A percentile compares a stretch with the other conserved stretches of the same genome.
Conservation (phyloP, 1,284 basidiomycete genomes). For the Fomitopsis schrenkii region DNA sequence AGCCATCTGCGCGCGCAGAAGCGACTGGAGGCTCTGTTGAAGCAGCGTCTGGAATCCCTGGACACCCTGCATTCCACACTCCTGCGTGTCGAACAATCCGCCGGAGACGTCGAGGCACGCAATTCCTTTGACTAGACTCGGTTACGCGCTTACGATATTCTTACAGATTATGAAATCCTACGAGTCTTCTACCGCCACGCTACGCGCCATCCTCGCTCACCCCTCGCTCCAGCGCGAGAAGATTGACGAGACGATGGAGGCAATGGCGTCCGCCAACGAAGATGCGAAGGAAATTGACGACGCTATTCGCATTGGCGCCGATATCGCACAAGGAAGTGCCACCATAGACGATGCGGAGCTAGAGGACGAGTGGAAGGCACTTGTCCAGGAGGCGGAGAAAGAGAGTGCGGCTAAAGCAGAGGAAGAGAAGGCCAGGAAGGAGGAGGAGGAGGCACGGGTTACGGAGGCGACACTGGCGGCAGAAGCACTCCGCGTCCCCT, state of each 20-base stretch:
- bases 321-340: slow-evolving; percentile 49
- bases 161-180: slow-evolving; percentile 85
- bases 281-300: slow-evolving; percentile 83
- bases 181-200: slow-evolving; percentile 74
- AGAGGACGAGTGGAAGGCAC: slow-evolving; percentile 51
- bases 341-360: slow-evolving; percentile 55
- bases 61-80: slow-evolving; percentile 76
- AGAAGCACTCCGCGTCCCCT: neutral
- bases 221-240: slow-evolving; percentile 74
- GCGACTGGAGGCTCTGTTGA: slow-evolving; percentile 73
- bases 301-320: slow-evolving; percentile 64
- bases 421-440: slow-evolving; percentile 25
- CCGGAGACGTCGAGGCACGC: slow-evolving; percentile 80
- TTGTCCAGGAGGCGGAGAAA: slow-evolving; percentile 46
- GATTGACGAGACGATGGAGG: slow-evolving; percentile 85
- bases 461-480: slow-evolving; percentile 3
- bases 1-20: slow-evolving; percentile 78
- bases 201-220: slow-evolving; percentile 73
- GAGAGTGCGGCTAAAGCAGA: slow-evolving; percentile 42
- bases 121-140: neutral
- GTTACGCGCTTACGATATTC: neutral
- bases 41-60: slow-evolving; percentile 70
- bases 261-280: slow-evolving; percentile 76
- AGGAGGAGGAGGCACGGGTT: slow-evolving; percentile 3
- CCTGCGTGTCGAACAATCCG: slow-evolving; percentile 82